Base-by-base conservation (phyloP, 1,284 basidiomycete species). In the Papiliotrema fonsecae region DNA sequence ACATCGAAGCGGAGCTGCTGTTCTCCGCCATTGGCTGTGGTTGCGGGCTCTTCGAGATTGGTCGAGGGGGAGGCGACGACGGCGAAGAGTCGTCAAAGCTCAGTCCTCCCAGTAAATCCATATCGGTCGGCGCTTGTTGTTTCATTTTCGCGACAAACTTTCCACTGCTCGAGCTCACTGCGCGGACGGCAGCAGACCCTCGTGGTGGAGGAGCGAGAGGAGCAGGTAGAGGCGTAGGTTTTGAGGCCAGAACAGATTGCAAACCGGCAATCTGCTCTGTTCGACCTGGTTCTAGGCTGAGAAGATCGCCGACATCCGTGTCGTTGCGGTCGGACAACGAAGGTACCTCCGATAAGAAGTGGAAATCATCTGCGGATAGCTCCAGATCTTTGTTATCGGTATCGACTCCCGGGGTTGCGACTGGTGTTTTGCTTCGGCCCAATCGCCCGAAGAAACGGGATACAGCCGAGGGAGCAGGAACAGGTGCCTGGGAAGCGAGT, bases 341-440 rank as follows among this genome's bases (percentile, higher is more conserved):
- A 1, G 72, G 72, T 0, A 75, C 69, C 40, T 75, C 67, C 10
- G 60, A 58, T 7, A 75, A 55, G 54, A 70, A 75, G 0, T 65
- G 62, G 35, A 75, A 72, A 46, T 73, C 72, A 47, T 68, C 69
- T 3, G 61, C 56, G 11, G 65, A 60, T 3, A 75, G 56, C 50
- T 72, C 65, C 11, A 74, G 49, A 35, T 72, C 71, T 43, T 67
- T 62, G 11, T 48, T 45, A 35, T 64, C 47, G 27, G 54, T 52
- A 2, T 55, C 21, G 22, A 42, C 48, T 13, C 50, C 49, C 6
- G 48, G 44, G 10, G 49, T 42, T 10, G 44, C 50, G 10, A 32
- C 42, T 18, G 16, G 34, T 11, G 46, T 39, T 27, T 35, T 38
- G 26, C 51, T 50, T 7, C 63, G 59, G 5, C 56, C 55, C 16